Conservation (phyloP, 2,329 filamentous ascomycete genomes). For the Nemania serpens region DNA sequence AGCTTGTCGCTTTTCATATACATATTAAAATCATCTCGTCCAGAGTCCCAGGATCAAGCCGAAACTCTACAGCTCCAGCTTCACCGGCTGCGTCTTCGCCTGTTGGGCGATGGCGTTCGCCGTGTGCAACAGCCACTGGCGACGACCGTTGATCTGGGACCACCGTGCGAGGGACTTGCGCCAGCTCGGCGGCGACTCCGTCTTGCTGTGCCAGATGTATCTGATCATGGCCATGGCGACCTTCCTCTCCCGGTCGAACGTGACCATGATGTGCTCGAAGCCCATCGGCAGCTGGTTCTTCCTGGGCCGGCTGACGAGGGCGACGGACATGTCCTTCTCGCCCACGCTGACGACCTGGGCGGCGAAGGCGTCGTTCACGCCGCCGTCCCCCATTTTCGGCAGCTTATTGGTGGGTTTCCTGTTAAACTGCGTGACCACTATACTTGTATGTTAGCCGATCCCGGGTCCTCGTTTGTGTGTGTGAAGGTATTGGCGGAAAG, state of each 20-base stretch:
- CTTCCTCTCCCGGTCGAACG: conserved; percentile 18
- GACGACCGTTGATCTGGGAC: conserved; percentile 28
- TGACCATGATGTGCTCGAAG: conserved; percentile 26
- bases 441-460: conserved; percentile 2
- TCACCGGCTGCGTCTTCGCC: conserved; percentile 11
- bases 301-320: conserved; percentile 26
- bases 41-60: neutral
- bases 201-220: conserved; percentile 26
- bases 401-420: conserved; percentile 10
- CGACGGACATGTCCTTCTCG: conserved; percentile 29
- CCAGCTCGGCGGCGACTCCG: conserved; percentile 24
- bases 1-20: conserved; percentile 6
- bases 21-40: conserved; percentile 3
- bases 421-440: conserved; percentile 27
- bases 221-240: conserved; percentile 27
- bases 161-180: conserved; percentile 28
- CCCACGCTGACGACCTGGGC: conserved; percentile 29
- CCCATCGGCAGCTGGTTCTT: conserved; percentile 28
- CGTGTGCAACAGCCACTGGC: conserved; percentile 25
- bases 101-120: conserved; percentile 20
- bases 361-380: conserved; percentile 19
- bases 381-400: conserved; percentile 25
- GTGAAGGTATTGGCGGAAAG: no score
- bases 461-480: neutral
- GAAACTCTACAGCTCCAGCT: conserved; percentile 19